Conservation (phyloP, 306 rosid species). For the Cotoneaster glaucophyllus region DNA sequence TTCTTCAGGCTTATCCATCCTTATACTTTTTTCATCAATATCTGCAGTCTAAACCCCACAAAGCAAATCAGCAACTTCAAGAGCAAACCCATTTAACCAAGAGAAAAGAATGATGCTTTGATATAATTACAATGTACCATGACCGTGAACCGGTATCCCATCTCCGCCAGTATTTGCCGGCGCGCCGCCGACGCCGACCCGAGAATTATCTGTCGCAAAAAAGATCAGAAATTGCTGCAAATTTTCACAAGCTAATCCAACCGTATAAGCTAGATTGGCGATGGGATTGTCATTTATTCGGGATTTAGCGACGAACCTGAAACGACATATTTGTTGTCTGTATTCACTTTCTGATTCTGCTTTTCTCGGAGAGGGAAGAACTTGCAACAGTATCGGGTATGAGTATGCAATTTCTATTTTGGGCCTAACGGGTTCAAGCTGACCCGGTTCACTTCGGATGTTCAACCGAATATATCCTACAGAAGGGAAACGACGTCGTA, state of each 20-base stretch:
- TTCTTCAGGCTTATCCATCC: conserved; percentile 76
- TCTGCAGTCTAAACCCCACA: conserved; percentile 58
- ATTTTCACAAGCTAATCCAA: neutral
- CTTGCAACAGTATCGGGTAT: neutral
- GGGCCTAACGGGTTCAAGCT: neutral
- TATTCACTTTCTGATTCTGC: neutral
- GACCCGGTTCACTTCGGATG: neutral
- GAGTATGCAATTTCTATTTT: neutral
- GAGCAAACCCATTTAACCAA: conserved; percentile 8
- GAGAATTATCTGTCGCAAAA: conserved; percentile 53
- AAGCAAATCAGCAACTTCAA: conserved; percentile 15
- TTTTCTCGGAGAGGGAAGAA: neutral
- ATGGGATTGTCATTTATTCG: neutral
- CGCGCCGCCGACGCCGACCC: conserved; percentile 92
- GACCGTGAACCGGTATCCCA: conserved; percentile 75
- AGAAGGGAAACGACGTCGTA: neutral
- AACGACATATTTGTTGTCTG: conserved; percentile 15
- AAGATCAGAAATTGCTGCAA: neutral
- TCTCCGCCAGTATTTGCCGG: conserved; percentile 58
- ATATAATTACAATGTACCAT: conserved; percentile 35
- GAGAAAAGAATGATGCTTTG: neutral
- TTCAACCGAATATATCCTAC: neutral
- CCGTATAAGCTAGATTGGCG: neutral
- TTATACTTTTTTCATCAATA: conserved; percentile 69
- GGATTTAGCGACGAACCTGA: conserved; percentile 12